Percentiles rank a stretch among this genome's conserved stretches.
Evolutionary conservation across 2,329 filamentous ascomycete genomes (phyloP).

Genomic region (Aspergillus carbonarius): DNA sequence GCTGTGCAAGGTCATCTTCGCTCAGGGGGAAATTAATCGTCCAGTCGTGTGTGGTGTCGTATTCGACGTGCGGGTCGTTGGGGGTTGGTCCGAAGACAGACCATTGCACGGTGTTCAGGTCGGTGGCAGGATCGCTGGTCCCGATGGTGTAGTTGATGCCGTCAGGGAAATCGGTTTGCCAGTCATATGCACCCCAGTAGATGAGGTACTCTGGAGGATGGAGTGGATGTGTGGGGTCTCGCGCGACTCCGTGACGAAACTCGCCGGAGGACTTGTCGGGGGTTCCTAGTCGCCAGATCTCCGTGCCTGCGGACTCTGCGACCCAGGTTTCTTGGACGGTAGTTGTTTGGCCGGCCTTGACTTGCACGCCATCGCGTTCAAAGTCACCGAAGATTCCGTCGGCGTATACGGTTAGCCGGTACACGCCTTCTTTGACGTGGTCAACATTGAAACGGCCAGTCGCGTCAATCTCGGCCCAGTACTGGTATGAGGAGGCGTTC

Average conservation of each 20-base stretch:
- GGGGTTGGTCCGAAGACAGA: constrained; percentile 55
- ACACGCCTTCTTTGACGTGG: constrained; percentile 57
- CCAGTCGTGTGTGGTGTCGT: constrained; percentile 55
- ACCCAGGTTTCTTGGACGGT: constrained; percentile 48
- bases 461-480: constrained; percentile 57
- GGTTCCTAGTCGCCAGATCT: constrained; percentile 63
- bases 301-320: constrained; percentile 56
- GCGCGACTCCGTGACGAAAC: constrained; percentile 58
- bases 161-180: constrained; percentile 57
- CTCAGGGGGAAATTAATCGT: constrained; percentile 55
- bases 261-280: constrained; percentile 63
- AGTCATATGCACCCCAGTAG: constrained; percentile 64
- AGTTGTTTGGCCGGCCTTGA: constrained; percentile 45
- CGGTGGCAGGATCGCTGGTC: constrained; percentile 47
- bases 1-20: constrained; percentile 42
- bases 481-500: constrained; percentile 58
- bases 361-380: constrained; percentile 51
- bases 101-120: constrained; percentile 67
- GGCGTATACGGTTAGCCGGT: constrained; percentile 63
- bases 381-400: constrained; percentile 63
- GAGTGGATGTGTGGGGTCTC: constrained; percentile 49
- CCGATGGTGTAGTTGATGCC: constrained; percentile 61
- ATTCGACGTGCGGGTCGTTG: constrained; percentile 43
- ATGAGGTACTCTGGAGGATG: constrained; percentile 59
- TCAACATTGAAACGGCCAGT: constrained; percentile 54